A percentile compares a stretch with the other conserved stretches of the same genome.
phyloP scores from a whole-genome alignment of 768 basidiomycete species.

The Pleurotus eryngii region DNA sequence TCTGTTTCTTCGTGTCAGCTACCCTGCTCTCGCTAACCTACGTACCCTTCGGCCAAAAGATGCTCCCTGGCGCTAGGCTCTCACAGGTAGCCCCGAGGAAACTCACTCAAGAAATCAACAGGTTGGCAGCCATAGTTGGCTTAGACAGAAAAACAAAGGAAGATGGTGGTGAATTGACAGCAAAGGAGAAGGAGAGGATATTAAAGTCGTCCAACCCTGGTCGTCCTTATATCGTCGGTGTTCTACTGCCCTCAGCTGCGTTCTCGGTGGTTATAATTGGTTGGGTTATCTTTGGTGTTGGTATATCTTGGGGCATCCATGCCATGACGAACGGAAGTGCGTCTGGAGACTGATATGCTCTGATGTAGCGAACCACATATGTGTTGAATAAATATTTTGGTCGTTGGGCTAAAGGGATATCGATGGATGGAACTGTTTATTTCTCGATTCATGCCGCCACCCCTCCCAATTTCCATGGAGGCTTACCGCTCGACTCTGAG shows the following conservation, averaged over 20 bases:
- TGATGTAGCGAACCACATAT: not conserved
- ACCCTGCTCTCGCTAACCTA: conserved; percentile 25
- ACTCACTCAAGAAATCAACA: conserved; percentile 25
- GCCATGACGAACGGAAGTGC: conserved; percentile 27
- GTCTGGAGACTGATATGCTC: conserved; percentile 19
- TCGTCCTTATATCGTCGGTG: conserved; percentile 6
- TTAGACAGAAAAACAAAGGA: conserved; percentile 9
- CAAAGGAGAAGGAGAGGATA: conserved; percentile 22
- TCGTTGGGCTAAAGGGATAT: not conserved
- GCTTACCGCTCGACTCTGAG: too few species aligned
- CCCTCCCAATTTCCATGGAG: too few species aligned
- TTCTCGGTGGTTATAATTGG: conserved; percentile 30
- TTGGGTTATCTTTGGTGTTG: conserved; percentile 41
- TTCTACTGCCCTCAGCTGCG: conserved; percentile 18
- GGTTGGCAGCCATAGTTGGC: conserved; percentile 16
- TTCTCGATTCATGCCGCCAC: too few species aligned
- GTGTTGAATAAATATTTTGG: not conserved
- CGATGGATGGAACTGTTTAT: too few species aligned
- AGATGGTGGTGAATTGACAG: conserved; percentile 10
- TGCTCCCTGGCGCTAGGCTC: conserved; percentile 36
- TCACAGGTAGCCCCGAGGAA: conserved; percentile 30
- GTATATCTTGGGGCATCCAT: conserved; percentile 40
- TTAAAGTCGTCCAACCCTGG: conserved; percentile 27
- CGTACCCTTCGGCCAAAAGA: conserved; percentile 10
- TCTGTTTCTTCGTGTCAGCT: conserved; percentile 31